These are phyloP conservation scores for Saccharomyces pastorianus DNA, from an alignment of 1,139 yeast genomes.

Conservation along the genomic window DNA sequence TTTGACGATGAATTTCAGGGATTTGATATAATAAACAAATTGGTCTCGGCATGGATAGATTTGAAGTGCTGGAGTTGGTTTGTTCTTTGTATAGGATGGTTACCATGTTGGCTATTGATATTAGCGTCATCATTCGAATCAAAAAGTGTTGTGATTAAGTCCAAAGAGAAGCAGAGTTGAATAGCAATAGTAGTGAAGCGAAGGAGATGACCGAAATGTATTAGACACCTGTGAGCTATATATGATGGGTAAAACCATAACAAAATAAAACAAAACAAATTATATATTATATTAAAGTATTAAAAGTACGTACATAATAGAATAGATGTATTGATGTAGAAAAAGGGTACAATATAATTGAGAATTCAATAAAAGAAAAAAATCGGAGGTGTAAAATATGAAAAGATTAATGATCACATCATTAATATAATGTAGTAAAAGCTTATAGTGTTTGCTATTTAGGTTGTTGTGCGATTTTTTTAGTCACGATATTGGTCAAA, in stretches of 20 bases:
- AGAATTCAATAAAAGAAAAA: no score
- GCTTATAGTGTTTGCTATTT: no score
- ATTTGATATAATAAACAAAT: conserved; percentile 35
- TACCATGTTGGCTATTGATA: conserved; percentile 67
- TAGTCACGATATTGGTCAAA: conserved; percentile 44
- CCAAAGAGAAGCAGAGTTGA: not conserved
- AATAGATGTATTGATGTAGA: not conserved
- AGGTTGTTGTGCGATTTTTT: not conserved
- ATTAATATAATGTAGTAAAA: no score
- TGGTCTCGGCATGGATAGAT: conserved; percentile 54
- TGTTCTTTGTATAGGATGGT: conserved; percentile 66
- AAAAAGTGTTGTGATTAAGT: not conserved
- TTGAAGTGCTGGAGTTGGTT: conserved; percentile 86
- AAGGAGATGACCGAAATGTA: no score
- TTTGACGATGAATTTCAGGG: conserved; percentile 32
- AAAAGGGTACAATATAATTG: not conserved
- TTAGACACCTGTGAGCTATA: no score
- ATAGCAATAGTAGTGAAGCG: not conserved
- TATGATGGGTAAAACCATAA: not conserved
- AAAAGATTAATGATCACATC: no score
- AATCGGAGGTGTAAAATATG: no score
- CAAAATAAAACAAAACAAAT: not conserved
- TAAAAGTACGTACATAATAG: not conserved
- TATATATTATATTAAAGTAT: not conserved
- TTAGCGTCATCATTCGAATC: conserved; percentile 31